Base-by-base conservation (phyloP, 1,284 basidiomycete species). In the Albatrellus sp. region DNA sequence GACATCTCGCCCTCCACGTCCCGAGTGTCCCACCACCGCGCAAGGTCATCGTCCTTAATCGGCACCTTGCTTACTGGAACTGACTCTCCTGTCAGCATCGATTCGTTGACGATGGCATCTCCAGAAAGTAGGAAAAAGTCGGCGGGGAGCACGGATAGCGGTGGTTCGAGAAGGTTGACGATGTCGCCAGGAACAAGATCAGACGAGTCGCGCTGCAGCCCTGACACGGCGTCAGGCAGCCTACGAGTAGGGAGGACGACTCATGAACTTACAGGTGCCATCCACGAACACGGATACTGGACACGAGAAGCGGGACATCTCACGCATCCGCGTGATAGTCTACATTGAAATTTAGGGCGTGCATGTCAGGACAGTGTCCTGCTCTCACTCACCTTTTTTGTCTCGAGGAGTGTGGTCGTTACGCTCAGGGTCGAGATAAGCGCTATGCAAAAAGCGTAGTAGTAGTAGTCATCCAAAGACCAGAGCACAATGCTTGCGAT, bases 61-160 rank as follows among this genome's bases (percentile, higher is more conserved):
- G 91, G 84, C 19, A 74, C 63, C 61, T 97, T 97, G 58, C 83
- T 87, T 45, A 97, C 89, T 0, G 92, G 93, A 0, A 97, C 86
- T 54, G 90, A 93, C 62, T 97, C 93, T 9, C 92, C 92, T 0
- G 92, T 97, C 13, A 98, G 76, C 94, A 98, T 98, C 50, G 90
- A 94, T 66, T 98, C 96, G 60, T 98, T 98, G 46, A 98, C 87
- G 50, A 98, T 96, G 0, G 91, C 91, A 58, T 98, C 96, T 4
- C 96, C 94, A 5, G 88, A 89, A 28, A 98, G 77, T 13, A 98
- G 72, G 52, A 97, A 77, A 50, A 94, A 75, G 60, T 99, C 96
- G 11, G 90, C 89, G 1, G 96, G 96, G 52, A 99, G 75, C 29
- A 85, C 66, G 7, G 77, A 65, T 13, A 96, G 71, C 12, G 77